These are phyloP conservation scores for Gillenia trifoliata DNA, from an alignment of 306 rosid species.

Conservation along the genomic window DNA sequence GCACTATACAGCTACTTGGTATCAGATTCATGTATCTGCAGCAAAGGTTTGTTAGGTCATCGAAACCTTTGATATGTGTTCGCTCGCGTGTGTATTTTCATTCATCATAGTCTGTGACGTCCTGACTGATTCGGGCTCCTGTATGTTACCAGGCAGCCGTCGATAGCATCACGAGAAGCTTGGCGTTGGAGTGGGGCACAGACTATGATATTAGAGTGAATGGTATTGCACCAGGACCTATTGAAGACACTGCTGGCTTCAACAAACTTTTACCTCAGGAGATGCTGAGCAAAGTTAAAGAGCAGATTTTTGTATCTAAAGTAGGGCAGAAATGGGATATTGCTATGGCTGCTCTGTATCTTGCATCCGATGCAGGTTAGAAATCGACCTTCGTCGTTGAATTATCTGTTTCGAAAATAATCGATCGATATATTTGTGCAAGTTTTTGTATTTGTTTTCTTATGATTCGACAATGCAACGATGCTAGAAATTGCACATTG, in stretches of 20 bases:
- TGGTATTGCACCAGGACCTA: conserved; percentile 23
- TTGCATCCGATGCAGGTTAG: conserved; percentile 13
- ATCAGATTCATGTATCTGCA: conserved; percentile 88
- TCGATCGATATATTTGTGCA: no score
- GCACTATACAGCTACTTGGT: conserved; percentile 86
- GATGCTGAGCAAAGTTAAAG: background rate
- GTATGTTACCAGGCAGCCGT: conserved; percentile 14
- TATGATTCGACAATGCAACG: no score
- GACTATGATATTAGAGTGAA: conserved; percentile 22
- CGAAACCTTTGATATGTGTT: background rate
- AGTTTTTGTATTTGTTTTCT: no score
- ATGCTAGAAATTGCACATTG: no score
- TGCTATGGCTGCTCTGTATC: conserved; percentile 23
- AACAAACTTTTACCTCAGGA: conserved; percentile 18
- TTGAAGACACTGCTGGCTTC: conserved; percentile 14
- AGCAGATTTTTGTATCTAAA: background rate
- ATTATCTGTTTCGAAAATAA: background rate
- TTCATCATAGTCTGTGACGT: background rate
- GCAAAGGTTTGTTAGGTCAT: conserved; percentile 60
- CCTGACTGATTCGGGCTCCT: background rate
- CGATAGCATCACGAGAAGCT: conserved; percentile 20
- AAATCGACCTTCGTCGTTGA: background rate
- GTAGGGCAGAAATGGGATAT: conserved; percentile 20
- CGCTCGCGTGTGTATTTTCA: background rate
- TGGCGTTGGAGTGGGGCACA: conserved; percentile 25